Conservation (phyloP, 805 yeast species). For the Candida multigemmis region DNA sequence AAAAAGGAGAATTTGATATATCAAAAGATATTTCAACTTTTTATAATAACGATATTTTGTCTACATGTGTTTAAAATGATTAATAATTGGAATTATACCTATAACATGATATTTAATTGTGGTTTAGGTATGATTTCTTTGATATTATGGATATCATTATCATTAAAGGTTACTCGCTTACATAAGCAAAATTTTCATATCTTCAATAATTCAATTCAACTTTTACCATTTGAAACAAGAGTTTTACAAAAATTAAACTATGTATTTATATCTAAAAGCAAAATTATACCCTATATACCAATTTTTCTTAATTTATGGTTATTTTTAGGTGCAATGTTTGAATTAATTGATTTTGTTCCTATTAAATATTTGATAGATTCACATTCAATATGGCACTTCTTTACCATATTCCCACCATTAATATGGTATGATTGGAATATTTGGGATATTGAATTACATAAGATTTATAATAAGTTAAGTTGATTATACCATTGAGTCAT, state of each 20-base stretch:
- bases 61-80: constrained; percentile 19
- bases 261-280: constrained; percentile 15
- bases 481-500: too few species aligned
- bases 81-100: constrained; percentile 29
- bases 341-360: constrained; percentile 28
- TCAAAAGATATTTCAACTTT: constrained; percentile 10
- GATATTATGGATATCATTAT: constrained; percentile 25
- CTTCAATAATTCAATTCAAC: constrained; percentile 25
- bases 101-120: constrained; percentile 24
- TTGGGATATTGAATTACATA: constrained; percentile 33
- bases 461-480: constrained; percentile 5
- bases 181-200: constrained; percentile 8
- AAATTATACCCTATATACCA: constrained; percentile 25
- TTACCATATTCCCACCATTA: constrained; percentile 75
- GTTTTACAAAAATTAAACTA: constrained; percentile 21
- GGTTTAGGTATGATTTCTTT: constrained; percentile 20
- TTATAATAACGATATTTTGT: constrained; percentile 9
- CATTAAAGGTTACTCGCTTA: constrained; percentile 10
- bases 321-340: constrained; percentile 21
- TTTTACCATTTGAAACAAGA: constrained; percentile 30
- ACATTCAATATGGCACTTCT: constrained; percentile 89
- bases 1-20: constrained; percentile 2
- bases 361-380: constrained; percentile 47
- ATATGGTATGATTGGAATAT: constrained; percentile 59
- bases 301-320: constrained; percentile 23